Evolutionary conservation across 768 basidiomycete genomes (phyloP), one percentile per base, ranked within the genome.

Genomic region (Vararia minispora): DNA sequence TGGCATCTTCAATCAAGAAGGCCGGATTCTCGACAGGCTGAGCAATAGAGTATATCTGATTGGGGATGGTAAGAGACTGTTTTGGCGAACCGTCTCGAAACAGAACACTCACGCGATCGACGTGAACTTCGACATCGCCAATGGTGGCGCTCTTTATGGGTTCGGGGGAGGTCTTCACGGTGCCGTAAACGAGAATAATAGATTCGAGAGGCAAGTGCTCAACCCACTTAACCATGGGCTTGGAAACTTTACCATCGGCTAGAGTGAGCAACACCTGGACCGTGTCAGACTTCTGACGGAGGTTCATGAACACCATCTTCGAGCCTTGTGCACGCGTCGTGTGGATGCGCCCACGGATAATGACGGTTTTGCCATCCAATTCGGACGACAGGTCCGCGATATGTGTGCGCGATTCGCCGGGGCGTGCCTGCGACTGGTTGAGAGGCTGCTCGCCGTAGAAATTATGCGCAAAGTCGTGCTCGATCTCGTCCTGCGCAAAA

Each of bases 151-250:
- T 89, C 65, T 94, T 94, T 62, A 99, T 86, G n/a, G 65, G 69
- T 52, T 85, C 84, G 1, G 75, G 78, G 24, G 80, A 75, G 58
- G 76, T 80, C 56, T 78, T 74, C 29, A 92, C 83, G 37, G 67
- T 53, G 27, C 90, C 94, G 59, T 91, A 82, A 5, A 94, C 82
- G 17, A 92, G 74, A 5, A 98, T 81, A 52, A 99, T 91, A 42
- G 82, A 86, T 64, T 99, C 95, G 51, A 74, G 73, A 20, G 79
- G 65, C 35, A 98, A 62, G 18, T 73, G 55, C 14, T 78, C 77
- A 13, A 80, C 74, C 83, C 85, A 98, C 61, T 90, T 95, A 27
- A 90, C 75, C 95, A 99, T 99, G 57, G 94, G 91, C 62, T 92
- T 97, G 45, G 88, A 92, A 20, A 98, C 71, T 52, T 74, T 78